Conservation (phyloP, 2,329 filamentous ascomycete species). For the Chrysoporthe puriensis region DNA sequence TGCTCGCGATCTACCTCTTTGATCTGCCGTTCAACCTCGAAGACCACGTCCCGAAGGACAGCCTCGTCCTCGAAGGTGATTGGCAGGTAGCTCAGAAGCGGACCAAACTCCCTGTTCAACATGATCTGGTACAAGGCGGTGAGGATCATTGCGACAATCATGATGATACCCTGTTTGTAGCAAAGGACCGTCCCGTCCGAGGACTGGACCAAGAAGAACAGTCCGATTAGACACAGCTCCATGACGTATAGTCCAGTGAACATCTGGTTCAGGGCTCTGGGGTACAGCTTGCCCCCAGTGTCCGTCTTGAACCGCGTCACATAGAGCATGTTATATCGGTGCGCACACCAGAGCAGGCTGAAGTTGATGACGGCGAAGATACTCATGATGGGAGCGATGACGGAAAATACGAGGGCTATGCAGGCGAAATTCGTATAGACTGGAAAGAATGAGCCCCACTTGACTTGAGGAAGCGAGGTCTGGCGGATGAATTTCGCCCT, state of each 20-base stretch:
- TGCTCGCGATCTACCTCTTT: conserved; percentile 45
- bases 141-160: conserved; percentile 74
- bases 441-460: conserved; percentile 94
- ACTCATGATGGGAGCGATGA: conserved; percentile 88
- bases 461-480: conserved; percentile 74
- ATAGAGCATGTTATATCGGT: conserved; percentile 96
- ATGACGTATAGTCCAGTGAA: conserved; percentile 96
- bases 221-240: conserved; percentile 84
- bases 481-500: conserved; percentile 85
- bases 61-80: conserved; percentile 97
- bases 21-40: conserved; percentile 69
- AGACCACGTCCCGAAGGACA: conserved; percentile 85
- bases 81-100: conserved; percentile 85
- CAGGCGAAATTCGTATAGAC: conserved; percentile 96
- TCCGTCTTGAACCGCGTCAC: conserved; percentile 88
- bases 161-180: conserved; percentile 77
- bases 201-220: conserved; percentile 80
- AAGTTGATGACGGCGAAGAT: conserved; percentile 95
- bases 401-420: conserved; percentile 85
- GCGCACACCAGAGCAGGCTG: conserved; percentile 86
- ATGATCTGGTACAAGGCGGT: conserved; percentile 80
- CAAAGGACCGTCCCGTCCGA: conserved; percentile 59
- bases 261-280: conserved; percentile 89
- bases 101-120: conserved; percentile 81
- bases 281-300: conserved; percentile 90